Conservation (phyloP, 2,329 filamentous ascomycete species). For the Chaetomium sp. region DNA sequence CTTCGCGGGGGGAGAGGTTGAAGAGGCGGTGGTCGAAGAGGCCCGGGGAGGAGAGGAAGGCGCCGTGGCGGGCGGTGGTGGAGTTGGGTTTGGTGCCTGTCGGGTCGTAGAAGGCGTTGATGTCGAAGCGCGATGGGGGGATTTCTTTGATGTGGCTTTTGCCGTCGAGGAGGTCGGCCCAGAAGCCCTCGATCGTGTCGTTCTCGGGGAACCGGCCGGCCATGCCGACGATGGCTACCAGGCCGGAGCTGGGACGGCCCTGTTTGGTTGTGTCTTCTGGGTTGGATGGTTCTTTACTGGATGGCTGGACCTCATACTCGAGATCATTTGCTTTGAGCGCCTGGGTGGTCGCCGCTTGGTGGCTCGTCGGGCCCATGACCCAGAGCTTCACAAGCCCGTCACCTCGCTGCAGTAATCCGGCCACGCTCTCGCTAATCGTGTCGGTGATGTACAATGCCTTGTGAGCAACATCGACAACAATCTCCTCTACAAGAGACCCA, state of each 20-base stretch:
- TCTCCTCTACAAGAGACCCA: neutral
- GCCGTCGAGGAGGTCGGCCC: neutral
- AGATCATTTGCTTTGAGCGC: neutral
- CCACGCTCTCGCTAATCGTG: neutral
- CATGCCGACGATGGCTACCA: neutral
- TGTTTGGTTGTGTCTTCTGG: too few relatives aligned
- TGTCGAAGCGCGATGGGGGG: neutral
- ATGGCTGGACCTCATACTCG: neutral
- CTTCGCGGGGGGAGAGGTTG: constrained; percentile 1
- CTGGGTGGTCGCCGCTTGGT: neutral
- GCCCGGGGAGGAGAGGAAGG: neutral
- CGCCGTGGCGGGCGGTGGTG: neutral
- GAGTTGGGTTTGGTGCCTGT: neutral
- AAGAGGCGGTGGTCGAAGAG: constrained; percentile 1
- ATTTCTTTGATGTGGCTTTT: constrained; percentile 1
- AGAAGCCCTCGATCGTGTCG: neutral
- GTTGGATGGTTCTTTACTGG: neutral
- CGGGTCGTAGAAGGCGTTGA: neutral
- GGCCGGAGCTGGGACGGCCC: neutral
- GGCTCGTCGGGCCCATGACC: neutral
- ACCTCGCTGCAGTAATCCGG: neutral
- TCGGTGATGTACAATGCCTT: neutral
- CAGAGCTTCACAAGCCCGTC: neutral
- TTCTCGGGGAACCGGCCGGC: neutral
- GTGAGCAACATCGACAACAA: neutral